Evolutionary conservation across 202 grass and related monocot genomes (phyloP).

Genomic region (Cymbopogon flexuosus): DNA sequence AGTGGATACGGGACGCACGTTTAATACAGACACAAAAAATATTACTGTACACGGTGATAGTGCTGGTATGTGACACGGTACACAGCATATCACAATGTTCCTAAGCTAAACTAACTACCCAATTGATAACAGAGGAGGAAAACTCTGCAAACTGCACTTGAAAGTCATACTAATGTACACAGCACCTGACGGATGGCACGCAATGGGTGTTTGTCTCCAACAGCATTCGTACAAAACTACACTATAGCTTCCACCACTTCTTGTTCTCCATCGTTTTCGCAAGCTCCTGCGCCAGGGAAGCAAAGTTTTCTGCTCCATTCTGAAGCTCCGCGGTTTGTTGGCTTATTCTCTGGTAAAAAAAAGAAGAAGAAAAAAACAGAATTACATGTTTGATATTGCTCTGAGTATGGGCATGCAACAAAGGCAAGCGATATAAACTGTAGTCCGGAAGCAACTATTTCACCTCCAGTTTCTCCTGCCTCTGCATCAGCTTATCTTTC

Average conservation of each 20-base stretch:
- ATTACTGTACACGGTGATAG: background rate
- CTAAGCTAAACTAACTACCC: conserved; percentile 13
- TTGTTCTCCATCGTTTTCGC: conserved; percentile 88
- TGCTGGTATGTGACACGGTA: background rate
- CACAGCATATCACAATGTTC: background rate
- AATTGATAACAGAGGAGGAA: background rate
- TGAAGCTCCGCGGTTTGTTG: conserved; percentile 75
- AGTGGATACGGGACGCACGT: background rate
- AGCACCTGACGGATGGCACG: background rate
- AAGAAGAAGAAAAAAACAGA: background rate
- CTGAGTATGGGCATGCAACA: background rate
- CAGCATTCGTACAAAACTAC: background rate
- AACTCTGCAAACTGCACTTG: background rate
- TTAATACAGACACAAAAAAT: background rate
- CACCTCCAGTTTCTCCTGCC: conserved; percentile 93
- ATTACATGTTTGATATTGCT: background rate
- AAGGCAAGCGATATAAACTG: background rate
- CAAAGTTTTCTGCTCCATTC: conserved; percentile 71
- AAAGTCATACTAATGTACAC: conserved; percentile 9
- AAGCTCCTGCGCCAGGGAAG: conserved; percentile 71
- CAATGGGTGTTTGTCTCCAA: background rate
- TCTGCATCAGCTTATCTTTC: conserved; percentile 78
- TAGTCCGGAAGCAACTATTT: conserved; percentile 12
- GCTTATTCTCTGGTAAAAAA: conserved; percentile 64
- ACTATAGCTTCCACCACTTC: conserved; percentile 94